Conservation (phyloP, 225 moss, liverwort and hornwort genomes). For the Lunularia cruciata region DNA sequence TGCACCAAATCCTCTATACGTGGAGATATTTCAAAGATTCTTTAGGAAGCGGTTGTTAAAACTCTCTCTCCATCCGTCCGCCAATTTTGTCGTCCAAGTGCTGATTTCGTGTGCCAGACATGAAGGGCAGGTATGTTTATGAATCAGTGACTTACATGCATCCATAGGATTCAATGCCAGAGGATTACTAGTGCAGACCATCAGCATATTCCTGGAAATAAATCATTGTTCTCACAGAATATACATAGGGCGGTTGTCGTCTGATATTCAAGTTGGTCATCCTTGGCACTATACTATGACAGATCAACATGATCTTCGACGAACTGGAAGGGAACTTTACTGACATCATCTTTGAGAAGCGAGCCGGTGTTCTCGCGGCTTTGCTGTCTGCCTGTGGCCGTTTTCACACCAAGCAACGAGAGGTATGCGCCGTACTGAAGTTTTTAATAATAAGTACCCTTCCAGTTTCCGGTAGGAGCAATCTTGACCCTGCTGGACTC, state of each 20-base stretch:
- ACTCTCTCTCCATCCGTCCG: conserved; percentile 75
- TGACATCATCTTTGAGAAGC: conserved; percentile 76
- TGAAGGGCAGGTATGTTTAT: conserved; percentile 69
- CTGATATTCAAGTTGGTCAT: too few relatives aligned
- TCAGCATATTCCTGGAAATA: too few relatives aligned
- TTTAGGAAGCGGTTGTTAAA: conserved; percentile 80
- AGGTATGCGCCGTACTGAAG: too few relatives aligned
- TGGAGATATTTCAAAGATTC: conserved; percentile 90
- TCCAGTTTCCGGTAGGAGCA: too few relatives aligned
- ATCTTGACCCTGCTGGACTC: too few relatives aligned
- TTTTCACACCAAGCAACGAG: conserved; percentile 75
- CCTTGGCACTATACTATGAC: too few relatives aligned
- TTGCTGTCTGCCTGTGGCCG: conserved; percentile 89
- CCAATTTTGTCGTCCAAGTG: conserved; percentile 88
- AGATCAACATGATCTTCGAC: conserved; percentile 90
- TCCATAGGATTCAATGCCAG: too few relatives aligned
- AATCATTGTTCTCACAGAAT: too few relatives aligned
- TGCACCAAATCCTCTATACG: conserved; percentile 67
- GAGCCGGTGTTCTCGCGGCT: conserved; percentile 80
- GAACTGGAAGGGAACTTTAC: conserved; percentile 80
- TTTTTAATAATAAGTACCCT: not conserved
- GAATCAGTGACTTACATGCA: too few relatives aligned
- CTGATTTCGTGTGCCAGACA: conserved; percentile 82
- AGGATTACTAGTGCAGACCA: too few relatives aligned
- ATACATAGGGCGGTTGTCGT: too few relatives aligned